These are phyloP conservation scores for Cryphonectria parasitica DNA, from an alignment of 2,329 filamentous ascomycete species.

Conservation along the genomic window DNA sequence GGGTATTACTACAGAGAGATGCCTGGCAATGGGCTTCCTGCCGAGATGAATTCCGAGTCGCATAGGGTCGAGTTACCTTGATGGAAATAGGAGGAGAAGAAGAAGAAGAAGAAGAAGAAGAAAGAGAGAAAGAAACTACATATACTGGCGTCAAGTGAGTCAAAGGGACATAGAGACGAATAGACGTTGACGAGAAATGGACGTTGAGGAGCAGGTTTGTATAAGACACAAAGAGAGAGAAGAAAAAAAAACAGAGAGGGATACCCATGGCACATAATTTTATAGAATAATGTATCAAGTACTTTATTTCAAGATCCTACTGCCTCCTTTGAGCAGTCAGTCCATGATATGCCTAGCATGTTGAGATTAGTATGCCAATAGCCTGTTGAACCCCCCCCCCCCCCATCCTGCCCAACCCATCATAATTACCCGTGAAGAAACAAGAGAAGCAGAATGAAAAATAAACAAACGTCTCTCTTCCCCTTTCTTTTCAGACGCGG, in stretches of 20 bases:
- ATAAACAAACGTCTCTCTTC: not conserved
- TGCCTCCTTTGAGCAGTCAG: not conserved
- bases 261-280: not conserved
- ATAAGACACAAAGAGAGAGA: no score
- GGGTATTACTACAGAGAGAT: not conserved
- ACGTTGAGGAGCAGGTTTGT: no score
- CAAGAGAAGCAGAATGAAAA: not conserved
- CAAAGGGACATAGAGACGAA: no score
- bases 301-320: not conserved
- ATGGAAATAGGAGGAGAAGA: not conserved
- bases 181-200: no score
- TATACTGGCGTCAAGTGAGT: no score
- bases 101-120: not conserved
- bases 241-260: not conserved
- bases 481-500: no score
- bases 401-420: not conserved
- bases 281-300: conserved; percentile 2
- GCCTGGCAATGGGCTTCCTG: not conserved
- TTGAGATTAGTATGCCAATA: not conserved
- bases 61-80: not conserved
- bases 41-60: not conserved
- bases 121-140: not conserved
- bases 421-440: not conserved
- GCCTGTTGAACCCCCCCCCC: not conserved
- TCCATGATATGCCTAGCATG: not conserved